A percentile compares a stretch with the other conserved stretches of the same genome.
phyloP scores from a whole-genome alignment of 768 basidiomycete species.

The Rubroboletus satanas region DNA sequence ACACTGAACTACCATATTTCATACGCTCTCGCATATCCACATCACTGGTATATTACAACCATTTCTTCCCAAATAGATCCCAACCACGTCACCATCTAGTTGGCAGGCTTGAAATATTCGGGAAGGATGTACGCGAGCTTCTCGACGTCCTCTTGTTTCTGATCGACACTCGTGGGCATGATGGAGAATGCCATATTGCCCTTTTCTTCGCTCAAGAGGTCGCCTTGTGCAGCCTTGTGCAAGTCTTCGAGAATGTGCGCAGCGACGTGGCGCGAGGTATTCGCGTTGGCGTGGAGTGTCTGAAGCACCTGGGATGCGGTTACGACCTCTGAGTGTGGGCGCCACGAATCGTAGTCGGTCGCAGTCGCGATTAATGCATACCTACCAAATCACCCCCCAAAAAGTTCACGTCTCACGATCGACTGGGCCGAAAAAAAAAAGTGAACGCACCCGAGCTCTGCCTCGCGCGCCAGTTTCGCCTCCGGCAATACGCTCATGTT shows the following conservation, averaged over 20 bases:
- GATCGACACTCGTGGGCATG: constrained; percentile 62
- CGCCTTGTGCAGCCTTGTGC: constrained; percentile 52
- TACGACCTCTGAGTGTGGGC: constrained; percentile 73
- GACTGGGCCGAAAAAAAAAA: not conserved
- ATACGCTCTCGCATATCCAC: too few species aligned
- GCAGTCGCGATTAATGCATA: constrained; percentile 88
- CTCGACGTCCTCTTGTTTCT: constrained; percentile 55
- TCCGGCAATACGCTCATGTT: constrained; percentile 98
- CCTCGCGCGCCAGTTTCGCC: constrained; percentile 94
- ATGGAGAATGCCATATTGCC: constrained; percentile 86
- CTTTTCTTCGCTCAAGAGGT: constrained; percentile 61
- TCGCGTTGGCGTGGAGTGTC: constrained; percentile 81
- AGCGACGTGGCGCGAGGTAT: constrained; percentile 76
- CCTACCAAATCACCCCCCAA: constrained; percentile 37
- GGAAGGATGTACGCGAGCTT: constrained; percentile 78
- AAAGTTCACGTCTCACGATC: not conserved
- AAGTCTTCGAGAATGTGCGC: constrained; percentile 67
- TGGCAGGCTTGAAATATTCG: constrained; percentile 52
- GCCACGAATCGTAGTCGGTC: constrained; percentile 97
- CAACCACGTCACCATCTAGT: not conserved
- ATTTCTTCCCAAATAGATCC: too few species aligned
- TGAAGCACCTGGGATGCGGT: constrained; percentile 90
- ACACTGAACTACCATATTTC: too few species aligned
- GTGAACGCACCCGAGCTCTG: constrained; percentile 71
- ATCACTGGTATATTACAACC: too few species aligned